Conservation (phyloP, 495 filamentous ascomycete genomes). For the Neurospora sp. region DNA sequence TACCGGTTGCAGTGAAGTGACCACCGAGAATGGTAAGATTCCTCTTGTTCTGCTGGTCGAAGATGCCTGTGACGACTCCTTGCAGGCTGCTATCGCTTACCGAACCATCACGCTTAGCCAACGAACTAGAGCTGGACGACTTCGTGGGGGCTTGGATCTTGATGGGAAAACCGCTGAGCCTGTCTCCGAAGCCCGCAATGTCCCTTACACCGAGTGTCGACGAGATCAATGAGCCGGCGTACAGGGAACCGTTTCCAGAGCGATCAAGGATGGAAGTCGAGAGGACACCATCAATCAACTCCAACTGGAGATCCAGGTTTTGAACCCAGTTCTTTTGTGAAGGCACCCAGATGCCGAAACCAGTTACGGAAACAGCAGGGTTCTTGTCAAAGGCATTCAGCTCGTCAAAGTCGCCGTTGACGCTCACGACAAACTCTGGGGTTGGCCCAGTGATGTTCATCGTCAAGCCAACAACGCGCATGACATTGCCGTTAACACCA, state of each 20-base stretch:
- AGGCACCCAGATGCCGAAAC: slow-evolving; percentile 92
- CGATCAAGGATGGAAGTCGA: slow-evolving; percentile 51
- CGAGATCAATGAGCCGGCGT: slow-evolving; percentile 69
- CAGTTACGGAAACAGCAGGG: slow-evolving; percentile 48
- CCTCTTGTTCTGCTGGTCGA: slow-evolving; percentile 54
- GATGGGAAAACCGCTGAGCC: slow-evolving; percentile 50
- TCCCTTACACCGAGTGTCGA: slow-evolving; percentile 57
- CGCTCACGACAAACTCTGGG: slow-evolving; percentile 61
- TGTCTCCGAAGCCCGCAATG: slow-evolving; percentile 52
- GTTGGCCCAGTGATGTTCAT: slow-evolving; percentile 65
- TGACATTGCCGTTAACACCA: slow-evolving; percentile 76
- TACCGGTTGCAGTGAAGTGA: slow-evolving; percentile 65
- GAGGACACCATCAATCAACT: slow-evolving; percentile 60
- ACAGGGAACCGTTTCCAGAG: slow-evolving; percentile 52
- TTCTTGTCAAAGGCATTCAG: slow-evolving; percentile 57
- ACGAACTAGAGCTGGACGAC: slow-evolving; percentile 17
- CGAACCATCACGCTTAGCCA: slow-evolving; percentile 49
- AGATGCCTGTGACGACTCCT: slow-evolving; percentile 66
- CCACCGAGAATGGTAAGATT: slow-evolving; percentile 87
- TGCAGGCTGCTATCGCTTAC: slow-evolving; percentile 33
- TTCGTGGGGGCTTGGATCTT: slow-evolving; percentile 39
- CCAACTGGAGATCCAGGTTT: slow-evolving; percentile 58
- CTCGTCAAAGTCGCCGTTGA: slow-evolving; percentile 73
- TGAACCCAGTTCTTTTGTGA: slow-evolving; percentile 81
- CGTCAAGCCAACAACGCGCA: slow-evolving; percentile 59